Base-by-base conservation (phyloP, 768 basidiomycete genomes). In the Pholiota conissans region DNA sequence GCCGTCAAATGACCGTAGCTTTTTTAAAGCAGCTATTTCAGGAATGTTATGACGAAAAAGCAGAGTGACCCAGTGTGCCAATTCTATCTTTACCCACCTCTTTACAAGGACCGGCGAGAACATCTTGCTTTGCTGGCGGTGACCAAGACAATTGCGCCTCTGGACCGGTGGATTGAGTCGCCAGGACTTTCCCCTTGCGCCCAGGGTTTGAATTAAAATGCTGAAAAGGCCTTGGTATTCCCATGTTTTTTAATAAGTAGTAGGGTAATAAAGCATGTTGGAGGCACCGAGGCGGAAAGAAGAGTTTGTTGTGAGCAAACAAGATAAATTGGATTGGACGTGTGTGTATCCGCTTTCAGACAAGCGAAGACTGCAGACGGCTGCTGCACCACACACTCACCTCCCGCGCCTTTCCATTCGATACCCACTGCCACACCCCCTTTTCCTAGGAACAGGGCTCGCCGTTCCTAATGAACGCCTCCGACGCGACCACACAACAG, bases 401-500 rank as follows among this genome's bases (percentile, higher is more conserved):
- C 30, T 29, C 11, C 29, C 28, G 16, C 26, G 3, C 34, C 26
- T 22, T 29, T 20, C 29, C 10, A 14, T 27, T 46, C 52, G 26
- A 49, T 39, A 49, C 54, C 45, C 45, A 20, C n/a, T 20, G 6
- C 10, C 39, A 14, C 34, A 24, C 14, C 20, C 18, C 47, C 34
- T 40, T 46, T 28, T 26, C 16, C 47, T 40, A 24, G 26, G 29
- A 18, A 29, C 35, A 49, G 48, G 46, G 34, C 46, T 24, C 28
- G 34, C 47, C 59, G 61, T 62, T 59, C 63, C 69, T 67, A 68
- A 84, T 84, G 80, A 82, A 83, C 71, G 80, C 79, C 71, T 64
- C 76, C 61, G 71, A 70, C 63, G 62, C 72, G 60, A 70, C 62
- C 60, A 65, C 62, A 51, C 59, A 71, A 26, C 74, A 74, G 59